Conservation (phyloP, 2,329 filamentous ascomycete genomes). For the Epichloe elymi region DNA sequence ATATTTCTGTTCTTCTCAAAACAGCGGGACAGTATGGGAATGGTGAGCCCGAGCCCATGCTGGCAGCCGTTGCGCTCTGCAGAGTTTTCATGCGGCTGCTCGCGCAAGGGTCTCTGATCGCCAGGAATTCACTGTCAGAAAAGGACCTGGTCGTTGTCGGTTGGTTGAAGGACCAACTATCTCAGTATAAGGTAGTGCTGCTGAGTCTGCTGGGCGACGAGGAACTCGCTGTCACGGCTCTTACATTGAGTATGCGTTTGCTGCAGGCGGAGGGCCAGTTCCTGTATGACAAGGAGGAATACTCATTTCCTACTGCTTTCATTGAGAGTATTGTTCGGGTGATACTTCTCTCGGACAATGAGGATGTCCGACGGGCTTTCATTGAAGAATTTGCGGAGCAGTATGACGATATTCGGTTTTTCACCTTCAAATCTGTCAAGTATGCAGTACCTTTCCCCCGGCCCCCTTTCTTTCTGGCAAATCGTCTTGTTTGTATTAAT, state of each 20-base stretch:
- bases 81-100: slow-evolving; percentile 75
- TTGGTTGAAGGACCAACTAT: slow-evolving; percentile 67
- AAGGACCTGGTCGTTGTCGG: slow-evolving; percentile 61
- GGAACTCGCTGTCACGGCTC: slow-evolving; percentile 51
- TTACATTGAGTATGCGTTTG: slow-evolving; percentile 72
- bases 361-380: slow-evolving; percentile 56
- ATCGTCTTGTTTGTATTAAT: neutral
- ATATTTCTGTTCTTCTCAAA: slow-evolving; percentile 61
- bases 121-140: slow-evolving; percentile 51
- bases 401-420: slow-evolving; percentile 76
- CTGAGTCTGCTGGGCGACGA: slow-evolving; percentile 48
- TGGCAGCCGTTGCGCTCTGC: slow-evolving; percentile 70
- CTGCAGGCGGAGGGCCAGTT: slow-evolving; percentile 66
- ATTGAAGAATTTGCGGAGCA: slow-evolving; percentile 64
- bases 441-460: slow-evolving; percentile 21
- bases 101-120: slow-evolving; percentile 55
- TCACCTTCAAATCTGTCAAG: slow-evolving; percentile 63
- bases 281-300: slow-evolving; percentile 46
- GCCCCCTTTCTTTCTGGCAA: too few relatives aligned
- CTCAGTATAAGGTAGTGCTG: slow-evolving; percentile 55
- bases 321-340: slow-evolving; percentile 51
- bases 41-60: slow-evolving; percentile 40
- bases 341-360: slow-evolving; percentile 45
- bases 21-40: slow-evolving; percentile 34
- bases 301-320: slow-evolving; percentile 55